Conservation (phyloP, 2,329 filamentous ascomycete genomes). For the Trichoderma oligosporum region DNA sequence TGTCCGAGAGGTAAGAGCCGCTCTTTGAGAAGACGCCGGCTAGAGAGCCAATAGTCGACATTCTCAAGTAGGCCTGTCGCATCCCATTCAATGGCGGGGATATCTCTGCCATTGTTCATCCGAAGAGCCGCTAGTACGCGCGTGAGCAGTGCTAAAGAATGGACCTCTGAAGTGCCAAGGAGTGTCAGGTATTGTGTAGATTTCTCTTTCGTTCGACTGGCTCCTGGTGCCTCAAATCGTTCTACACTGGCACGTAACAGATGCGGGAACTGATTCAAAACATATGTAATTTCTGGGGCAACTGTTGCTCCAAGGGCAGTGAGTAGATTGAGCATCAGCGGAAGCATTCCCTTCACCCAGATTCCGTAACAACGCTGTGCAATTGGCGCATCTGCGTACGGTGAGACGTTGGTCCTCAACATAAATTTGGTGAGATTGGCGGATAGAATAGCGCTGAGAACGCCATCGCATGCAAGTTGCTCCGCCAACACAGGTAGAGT, state of each 20-base stretch:
- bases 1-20: conserved; percentile 69
- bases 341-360: conserved; percentile 84
- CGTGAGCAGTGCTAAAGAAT: conserved; percentile 72
- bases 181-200: conserved; percentile 65
- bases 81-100: conserved; percentile 74
- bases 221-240: conserved; percentile 62
- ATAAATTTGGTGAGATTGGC: conserved; percentile 77
- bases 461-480: conserved; percentile 80
- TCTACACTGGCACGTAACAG: conserved; percentile 70
- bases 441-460: conserved; percentile 73
- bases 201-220: conserved; percentile 48
- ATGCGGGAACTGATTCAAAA: conserved; percentile 83
- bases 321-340: conserved; percentile 83
- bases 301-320: conserved; percentile 75
- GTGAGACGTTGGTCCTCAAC: conserved; percentile 66
- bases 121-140: conserved; percentile 66
- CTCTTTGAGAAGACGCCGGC: conserved; percentile 64
- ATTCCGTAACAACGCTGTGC: conserved; percentile 76
- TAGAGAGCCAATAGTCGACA: conserved; percentile 74
- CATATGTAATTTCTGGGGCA: conserved; percentile 77
- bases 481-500: conserved; percentile 78
- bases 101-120: conserved; percentile 63
- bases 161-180: conserved; percentile 69
- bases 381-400: conserved; percentile 69
- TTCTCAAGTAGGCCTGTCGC: conserved; percentile 69